Evolutionary conservation across 2,329 filamentous ascomycete genomes (phyloP), one percentile per base, ranked within the genome.

Genomic region (Trichoderma aggressivum): DNA sequence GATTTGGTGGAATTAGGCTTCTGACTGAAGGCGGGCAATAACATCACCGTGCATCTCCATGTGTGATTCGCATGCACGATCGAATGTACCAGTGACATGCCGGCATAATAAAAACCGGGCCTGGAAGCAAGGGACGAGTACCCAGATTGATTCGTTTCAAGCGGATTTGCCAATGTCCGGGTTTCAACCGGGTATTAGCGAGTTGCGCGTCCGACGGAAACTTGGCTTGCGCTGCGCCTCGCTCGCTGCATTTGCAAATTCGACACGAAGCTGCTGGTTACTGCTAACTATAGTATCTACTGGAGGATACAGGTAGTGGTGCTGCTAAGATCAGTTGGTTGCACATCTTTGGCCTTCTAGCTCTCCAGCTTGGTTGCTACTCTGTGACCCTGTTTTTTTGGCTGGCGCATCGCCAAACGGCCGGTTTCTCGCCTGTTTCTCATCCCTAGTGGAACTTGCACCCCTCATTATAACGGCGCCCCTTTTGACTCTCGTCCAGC

Each of bases 201-300:
- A 69, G 36, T 69, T 69, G 65, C 65, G 65, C 65, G 65, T 60
- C 56, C 65, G 36, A 24, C 12, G n/a, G 55, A 68, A 67, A 21
- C 26, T 53, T 30, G 65, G 65, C 65, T 69, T 69, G 65, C 56
- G 65, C 65, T 69, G 65, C 65, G 65, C 65, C 65, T 69, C 65
- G 50, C 26, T 67, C 65, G 32, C 26, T 21, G 39, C 26, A 24
- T 56, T 34, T 56, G 32, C 32, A 28, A 10, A 55, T 36, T 53
- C n/a, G 47, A 55, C 10, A 39, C 5, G 18, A 34, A 32, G 43
- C 43, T 14, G 47, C 24, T 34, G 8, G 26, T 32, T 32, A 32
- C 11, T 59, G 18, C 28, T 32, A 10, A 10, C 21, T 24, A 4
- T 55, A 39, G 26, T 28, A 28, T 3, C 21, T 56, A 11, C 61